A percentile compares a stretch with the other conserved stretches of the same genome.
phyloP scores from a whole-genome alignment of 441 rosid species.

The Euphorbia corollata region DNA sequence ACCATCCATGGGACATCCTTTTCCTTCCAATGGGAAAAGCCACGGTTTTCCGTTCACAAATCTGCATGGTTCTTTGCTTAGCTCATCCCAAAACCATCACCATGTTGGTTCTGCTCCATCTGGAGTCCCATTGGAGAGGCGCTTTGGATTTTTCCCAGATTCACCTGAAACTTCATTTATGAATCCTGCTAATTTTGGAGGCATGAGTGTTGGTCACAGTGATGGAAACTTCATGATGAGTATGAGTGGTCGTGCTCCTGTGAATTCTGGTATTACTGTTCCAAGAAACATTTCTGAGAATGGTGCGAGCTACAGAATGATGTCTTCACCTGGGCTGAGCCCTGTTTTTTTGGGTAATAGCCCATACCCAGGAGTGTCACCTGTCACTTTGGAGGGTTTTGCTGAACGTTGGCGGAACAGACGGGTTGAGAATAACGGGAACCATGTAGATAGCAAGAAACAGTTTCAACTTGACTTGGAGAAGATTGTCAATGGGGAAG shows the following conservation, averaged over 20 bases:
- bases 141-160: conserved; percentile 70
- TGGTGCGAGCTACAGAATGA: conserved; percentile 68
- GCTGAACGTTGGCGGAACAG: conserved; percentile 60
- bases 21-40: conserved; percentile 46
- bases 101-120: conserved; percentile 99
- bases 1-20: conserved; percentile 49
- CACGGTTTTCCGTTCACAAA: conserved; percentile 48
- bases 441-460: conserved; percentile 69
- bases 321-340: conserved; percentile 67
- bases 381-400: conserved; percentile 56
- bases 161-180: conserved; percentile 61
- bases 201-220: conserved; percentile 49
- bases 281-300: conserved; percentile 58
- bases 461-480: conserved; percentile 94
- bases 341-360: conserved; percentile 58
- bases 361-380: conserved; percentile 45
- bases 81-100: conserved; percentile 46
- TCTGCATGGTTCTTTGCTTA: conserved; percentile 44
- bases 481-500: conserved; percentile 69
- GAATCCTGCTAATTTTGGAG: conserved; percentile 45
- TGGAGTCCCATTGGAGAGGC: conserved; percentile 74
- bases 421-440: conserved; percentile 56
- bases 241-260: conserved; percentile 45
- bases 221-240: conserved; percentile 62
- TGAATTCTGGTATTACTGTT: conserved; percentile 37